Base-by-base conservation (phyloP, 441 rosid genomes). In the Populus hybrid region DNA sequence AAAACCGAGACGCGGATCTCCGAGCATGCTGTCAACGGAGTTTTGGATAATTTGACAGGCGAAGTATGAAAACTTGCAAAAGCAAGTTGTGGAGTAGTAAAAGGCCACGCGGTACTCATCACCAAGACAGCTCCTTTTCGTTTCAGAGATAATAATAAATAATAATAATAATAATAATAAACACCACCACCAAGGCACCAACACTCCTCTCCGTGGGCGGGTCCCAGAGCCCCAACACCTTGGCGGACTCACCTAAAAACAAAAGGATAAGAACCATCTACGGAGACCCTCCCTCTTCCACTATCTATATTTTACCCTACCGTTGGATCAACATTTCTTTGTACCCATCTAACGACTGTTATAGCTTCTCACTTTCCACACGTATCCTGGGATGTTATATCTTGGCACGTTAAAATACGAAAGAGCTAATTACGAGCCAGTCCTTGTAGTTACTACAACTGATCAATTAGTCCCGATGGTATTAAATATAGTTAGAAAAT, bases 221-320 rank as follows among this genome's bases (percentile, higher is more conserved):
- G 88, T 71, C 88, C 90, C 87, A 74, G 68, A 5, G 16, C 40
- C 23, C 33, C 40, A 83, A 76, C 77, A 83, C 82, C 85, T 79
- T 72, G 77, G 86, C 86, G 89, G 84, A 83, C 79, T 64, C 76
- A 68, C 79, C 84, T 26, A 78, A 74, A 81, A 35, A 53, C 82
- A 80, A 75, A 74, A 31, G 81, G 86, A 83, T 86, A 82, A 77
- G 78, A 73, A 69, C 80, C 74, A 23, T 12, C 3, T 45, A 72
- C 18, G 56, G 56, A 14, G 56, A 75, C 18, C 12, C 10, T 18
- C 33, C n/a, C n/a, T n/a, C n/a, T 9, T 50, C 12, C 56, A 7
- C 11, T 76, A 11, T 63, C 18, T 38, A 14, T 14, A 68, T 68
- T 74, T 65, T 50, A 61, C 71, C 31, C 29, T 5, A 21, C 83